These are phyloP conservation scores for Colletotrichum costaricense DNA, from an alignment of 2,329 filamentous ascomycete genomes.

Conservation along the genomic window DNA sequence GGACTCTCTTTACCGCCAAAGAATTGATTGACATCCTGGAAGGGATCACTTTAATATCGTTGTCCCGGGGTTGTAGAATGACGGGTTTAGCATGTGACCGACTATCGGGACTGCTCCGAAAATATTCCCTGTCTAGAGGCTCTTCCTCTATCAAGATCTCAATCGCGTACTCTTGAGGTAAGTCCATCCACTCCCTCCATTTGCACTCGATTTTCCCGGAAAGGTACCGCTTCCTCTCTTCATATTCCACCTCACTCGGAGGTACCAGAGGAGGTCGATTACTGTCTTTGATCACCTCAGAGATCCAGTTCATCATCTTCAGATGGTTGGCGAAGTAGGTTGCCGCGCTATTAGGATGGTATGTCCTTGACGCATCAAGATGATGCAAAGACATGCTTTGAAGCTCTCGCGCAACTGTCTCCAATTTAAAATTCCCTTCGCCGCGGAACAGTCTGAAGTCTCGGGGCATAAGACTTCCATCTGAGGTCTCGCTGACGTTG, in stretches of 20 bases:
- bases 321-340: not conserved
- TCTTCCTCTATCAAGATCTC: not conserved
- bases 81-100: not conserved
- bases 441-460: not conserved
- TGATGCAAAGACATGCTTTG: not conserved
- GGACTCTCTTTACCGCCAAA: not conserved
- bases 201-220: too few relatives aligned
- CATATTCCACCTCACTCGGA: not conserved
- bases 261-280: not conserved
- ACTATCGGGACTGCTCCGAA: too few relatives aligned
- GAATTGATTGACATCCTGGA: not conserved
- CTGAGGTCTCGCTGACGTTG: not conserved
- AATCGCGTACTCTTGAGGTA: not conserved
- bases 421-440: fast-evolving
- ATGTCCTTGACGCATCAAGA: too few relatives aligned
- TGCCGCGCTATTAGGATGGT: fast-evolving
- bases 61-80: not conserved
- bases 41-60: not conserved
- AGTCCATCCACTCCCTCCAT: too few relatives aligned
- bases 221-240: not conserved
- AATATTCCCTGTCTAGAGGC: too few relatives aligned
- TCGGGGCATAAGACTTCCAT: fast-evolving
- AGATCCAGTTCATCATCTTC: not conserved
- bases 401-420: not conserved
- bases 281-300: not conserved